A percentile compares a stretch with the other conserved stretches of the same genome.
phyloP scores from a whole-genome alignment of 345 rosid genomes.

The Abelmoschus esculentus region DNA sequence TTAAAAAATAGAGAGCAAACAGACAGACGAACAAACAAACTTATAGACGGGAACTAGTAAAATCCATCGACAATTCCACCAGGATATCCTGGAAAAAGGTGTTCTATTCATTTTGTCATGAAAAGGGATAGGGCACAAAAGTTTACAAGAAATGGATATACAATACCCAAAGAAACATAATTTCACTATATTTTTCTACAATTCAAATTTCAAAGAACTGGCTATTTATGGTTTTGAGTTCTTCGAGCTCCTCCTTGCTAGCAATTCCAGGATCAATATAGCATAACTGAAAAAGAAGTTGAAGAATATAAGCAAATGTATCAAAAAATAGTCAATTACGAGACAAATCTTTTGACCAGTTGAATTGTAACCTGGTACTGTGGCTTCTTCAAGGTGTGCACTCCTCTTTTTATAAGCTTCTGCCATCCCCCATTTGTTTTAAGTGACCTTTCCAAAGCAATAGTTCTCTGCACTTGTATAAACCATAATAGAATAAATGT shows the following conservation, averaged over 20 bases:
- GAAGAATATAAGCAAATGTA: conserved; percentile 13
- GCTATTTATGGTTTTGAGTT: conserved; percentile 63
- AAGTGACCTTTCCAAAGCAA: conserved; percentile 49
- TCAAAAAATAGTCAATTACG: neutral
- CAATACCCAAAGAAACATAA: neutral
- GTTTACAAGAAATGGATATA: conserved; percentile 2
- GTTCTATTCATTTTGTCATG: neutral
- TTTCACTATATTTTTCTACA: conserved; percentile 25
- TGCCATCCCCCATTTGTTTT: conserved; percentile 55
- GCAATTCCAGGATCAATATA: conserved; percentile 70
- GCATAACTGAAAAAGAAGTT: conserved; percentile 39
- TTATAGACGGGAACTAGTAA: neutral
- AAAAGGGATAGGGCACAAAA: neutral
- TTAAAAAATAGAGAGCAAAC: too few relatives aligned
- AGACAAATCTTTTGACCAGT: neutral
- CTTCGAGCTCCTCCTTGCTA: conserved; percentile 55
- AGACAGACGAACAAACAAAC: too few relatives aligned
- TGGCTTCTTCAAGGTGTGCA: conserved; percentile 51
- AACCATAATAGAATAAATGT: neutral
- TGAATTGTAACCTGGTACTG: conserved; percentile 59
- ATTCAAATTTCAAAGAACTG: conserved; percentile 39
- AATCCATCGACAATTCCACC: neutral
- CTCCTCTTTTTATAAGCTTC: conserved; percentile 62
- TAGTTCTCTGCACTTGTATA: conserved; percentile 42
- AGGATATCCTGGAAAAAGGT: neutral